Base-by-base conservation (phyloP, 495 filamentous ascomycete genomes). In the Filosporella fistucella region DNA sequence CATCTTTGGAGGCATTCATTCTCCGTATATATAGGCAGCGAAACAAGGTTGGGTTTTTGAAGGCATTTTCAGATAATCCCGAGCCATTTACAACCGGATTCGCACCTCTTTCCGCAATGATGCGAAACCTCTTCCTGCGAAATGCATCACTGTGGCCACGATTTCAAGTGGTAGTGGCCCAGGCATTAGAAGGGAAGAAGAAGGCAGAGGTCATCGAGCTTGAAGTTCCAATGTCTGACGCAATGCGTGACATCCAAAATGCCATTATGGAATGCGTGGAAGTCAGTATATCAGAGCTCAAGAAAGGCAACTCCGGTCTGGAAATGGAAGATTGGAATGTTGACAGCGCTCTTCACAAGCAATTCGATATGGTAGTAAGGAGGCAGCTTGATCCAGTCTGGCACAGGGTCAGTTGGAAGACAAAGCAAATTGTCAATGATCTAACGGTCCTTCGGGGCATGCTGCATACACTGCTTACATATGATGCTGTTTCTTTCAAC, bases 321-420 rank as follows among this genome's bases (percentile, higher is more conserved):
- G 94, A 98, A 52, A 87, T 97, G 85, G 91, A 91, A 49, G 90
- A 96, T 54, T 98, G 93, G 93, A 97, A 89, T 45, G 70, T 96
- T 16, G 94, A 98, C 62, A 96, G 89, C 62, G 94, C 93, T 18
- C 67, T 98, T 45, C 87, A 96, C 51, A 86, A 84, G 62, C 91
- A 84, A 54, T 98, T 98, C 62, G 94, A 97, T 63, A 72, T 88
- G 26, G 81, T 91, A 48, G 81, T 98, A 39, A 71, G 90, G 40
- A 81, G 91, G 57, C 93, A 98, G 64, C 69, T 98, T 12, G 91
- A 97, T 60, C 89, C 91, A 5, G 89, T 96, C 46, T 98, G 93
- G 93, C 93, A 98, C 66, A 78, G 94, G 45, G 87, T 96, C 30
- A 95, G 86, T 63, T 95, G 88, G 74, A 88, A 89, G 61, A 96